These are phyloP conservation scores for Xylaria arbuscula DNA, from an alignment of 2,329 filamentous ascomycete species.

Conservation along the genomic window DNA sequence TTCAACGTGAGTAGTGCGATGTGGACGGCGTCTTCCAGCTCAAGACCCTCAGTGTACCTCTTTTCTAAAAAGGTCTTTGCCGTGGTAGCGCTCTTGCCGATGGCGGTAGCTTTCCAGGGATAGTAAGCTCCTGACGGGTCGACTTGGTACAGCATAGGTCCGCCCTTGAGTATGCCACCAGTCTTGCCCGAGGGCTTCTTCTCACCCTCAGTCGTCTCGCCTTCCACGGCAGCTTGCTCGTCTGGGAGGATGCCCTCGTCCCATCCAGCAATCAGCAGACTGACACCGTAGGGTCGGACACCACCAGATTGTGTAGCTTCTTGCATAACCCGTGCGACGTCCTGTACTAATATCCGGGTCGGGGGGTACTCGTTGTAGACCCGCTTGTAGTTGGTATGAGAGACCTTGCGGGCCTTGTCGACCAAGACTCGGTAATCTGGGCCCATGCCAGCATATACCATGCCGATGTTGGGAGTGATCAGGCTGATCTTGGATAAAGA, in stretches of 20 bases:
- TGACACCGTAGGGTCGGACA: constrained; percentile 96
- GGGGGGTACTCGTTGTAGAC: constrained; percentile 99
- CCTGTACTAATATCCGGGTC: constrained; percentile 97
- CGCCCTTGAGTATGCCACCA: constrained; percentile 93
- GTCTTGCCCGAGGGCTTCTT: constrained; percentile 87
- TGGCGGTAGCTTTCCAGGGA: constrained; percentile 99
- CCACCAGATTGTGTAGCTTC: constrained; percentile 98
- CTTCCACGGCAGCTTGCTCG: constrained; percentile 71
- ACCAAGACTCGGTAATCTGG: constrained; percentile 98
- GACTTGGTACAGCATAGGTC: constrained; percentile 97
- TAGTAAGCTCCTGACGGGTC: constrained; percentile 99
- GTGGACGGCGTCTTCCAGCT: constrained; percentile 97
- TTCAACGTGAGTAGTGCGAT: constrained; percentile 97
- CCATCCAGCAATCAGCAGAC: constrained; percentile 95
- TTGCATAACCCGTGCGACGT: constrained; percentile 97
- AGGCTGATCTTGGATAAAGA: constrained; percentile 97
- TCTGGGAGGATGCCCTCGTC: constrained; percentile 96
- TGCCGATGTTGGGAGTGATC: constrained; percentile 98
- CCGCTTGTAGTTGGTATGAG: constrained; percentile 98
- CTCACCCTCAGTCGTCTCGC: constrained; percentile 60
- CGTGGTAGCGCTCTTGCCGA: constrained; percentile 97
- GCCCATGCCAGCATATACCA: constrained; percentile 99
- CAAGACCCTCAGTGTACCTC: constrained; percentile 95
- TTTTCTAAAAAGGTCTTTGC: constrained; percentile 99
- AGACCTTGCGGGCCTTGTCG: constrained; percentile 97